Evolutionary conservation across 2,329 filamentous ascomycete genomes (phyloP), one percentile per base, ranked within the genome.

Genomic region (Alternaria triticimaculans): DNA sequence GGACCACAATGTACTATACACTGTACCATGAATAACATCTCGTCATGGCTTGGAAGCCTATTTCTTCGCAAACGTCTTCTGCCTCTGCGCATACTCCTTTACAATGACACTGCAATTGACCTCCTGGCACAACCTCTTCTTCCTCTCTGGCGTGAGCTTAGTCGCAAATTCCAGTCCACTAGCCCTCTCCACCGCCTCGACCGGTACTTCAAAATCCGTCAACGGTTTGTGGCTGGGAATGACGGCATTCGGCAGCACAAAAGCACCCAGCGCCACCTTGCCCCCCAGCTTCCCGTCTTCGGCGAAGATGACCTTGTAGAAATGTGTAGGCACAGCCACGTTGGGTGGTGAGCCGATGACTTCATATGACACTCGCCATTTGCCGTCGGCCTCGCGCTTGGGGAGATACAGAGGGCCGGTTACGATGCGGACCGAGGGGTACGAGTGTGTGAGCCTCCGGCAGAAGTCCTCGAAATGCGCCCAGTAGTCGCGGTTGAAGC

Each of bases 401-500:
- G 96, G 96, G 21, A 99, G 87, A 82, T 99, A 99, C 46, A 99
- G 82, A 3, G 96, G 96, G 0, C 96, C 96, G 1, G 96, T 99
- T 60, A 97, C 93, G 71, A 98, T 90, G 66, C 96, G 87, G 25
- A 99, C 95, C 45, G 88, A 92, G 1, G 95, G 94, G 78, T 97
- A 99, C 58, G 84, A 87, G 50, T 85, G 82, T 1, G 94, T 95
- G 69, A 99, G 85, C 18, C 93, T 86, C 10, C 96, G 88, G 82
- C 95, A 97, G 77, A 98, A 99, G 77, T 97, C 95, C 83, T 99
- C 96, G 71, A 99, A 94, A 80, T 99, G 96, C 41, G 96, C 92
- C 96, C 96, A 99, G 87, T 99, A 99, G 83, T 99, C 96, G 55
- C 96, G 88, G 84, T 99, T 99, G 86, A 99, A 99, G 63, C 96